phyloP scores from a whole-genome alignment of 2,329 filamentous ascomycete species.

The Claviceps fusiformis region DNA sequence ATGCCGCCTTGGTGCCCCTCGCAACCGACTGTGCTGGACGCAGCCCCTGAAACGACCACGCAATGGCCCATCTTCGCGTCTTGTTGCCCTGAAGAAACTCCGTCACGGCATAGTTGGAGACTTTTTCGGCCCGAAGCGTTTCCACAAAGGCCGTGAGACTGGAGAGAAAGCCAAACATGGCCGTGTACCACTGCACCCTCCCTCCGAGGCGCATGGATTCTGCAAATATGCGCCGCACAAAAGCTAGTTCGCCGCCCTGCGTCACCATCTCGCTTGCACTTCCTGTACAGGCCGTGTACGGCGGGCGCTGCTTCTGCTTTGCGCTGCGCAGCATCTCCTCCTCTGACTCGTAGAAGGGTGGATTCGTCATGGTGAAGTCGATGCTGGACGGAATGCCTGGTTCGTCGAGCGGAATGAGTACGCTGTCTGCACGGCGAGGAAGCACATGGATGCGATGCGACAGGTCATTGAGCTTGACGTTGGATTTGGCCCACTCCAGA shows the following conservation, averaged over 20 bases:
- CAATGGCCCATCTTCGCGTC: slow-evolving; percentile 77
- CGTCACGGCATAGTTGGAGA: slow-evolving; percentile 71
- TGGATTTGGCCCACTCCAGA: slow-evolving; percentile 49
- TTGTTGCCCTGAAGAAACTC: slow-evolving; percentile 65
- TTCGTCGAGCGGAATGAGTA: slow-evolving; percentile 50
- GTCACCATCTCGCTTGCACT: slow-evolving; percentile 76
- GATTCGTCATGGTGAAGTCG: slow-evolving; percentile 87
- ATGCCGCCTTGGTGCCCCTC: slow-evolving; percentile 27
- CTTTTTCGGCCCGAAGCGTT: slow-evolving; percentile 37
- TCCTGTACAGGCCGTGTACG: slow-evolving; percentile 64
- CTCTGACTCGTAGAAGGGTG: slow-evolving; percentile 76
- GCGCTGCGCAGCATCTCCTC: slow-evolving; percentile 56
- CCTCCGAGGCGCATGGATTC: slow-evolving; percentile 50
- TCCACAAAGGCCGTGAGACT: slow-evolving; percentile 53
- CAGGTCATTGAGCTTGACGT: slow-evolving; percentile 54
- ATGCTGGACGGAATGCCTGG: slow-evolving; percentile 41
- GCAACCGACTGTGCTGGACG: slow-evolving; percentile 42
- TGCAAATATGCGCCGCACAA: slow-evolving; percentile 55
- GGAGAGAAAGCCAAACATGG: slow-evolving; percentile 73
- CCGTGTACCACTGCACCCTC: slow-evolving; percentile 73
- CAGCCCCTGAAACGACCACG: slow-evolving; percentile 65
- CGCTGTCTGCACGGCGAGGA: slow-evolving; percentile 32
- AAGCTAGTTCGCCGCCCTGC: slow-evolving; percentile 61
- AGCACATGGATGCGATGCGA: slow-evolving; percentile 51
- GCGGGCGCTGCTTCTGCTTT: slow-evolving; percentile 49